Conservation (phyloP, 345 rosid genomes). For the Carallia brachiata region DNA sequence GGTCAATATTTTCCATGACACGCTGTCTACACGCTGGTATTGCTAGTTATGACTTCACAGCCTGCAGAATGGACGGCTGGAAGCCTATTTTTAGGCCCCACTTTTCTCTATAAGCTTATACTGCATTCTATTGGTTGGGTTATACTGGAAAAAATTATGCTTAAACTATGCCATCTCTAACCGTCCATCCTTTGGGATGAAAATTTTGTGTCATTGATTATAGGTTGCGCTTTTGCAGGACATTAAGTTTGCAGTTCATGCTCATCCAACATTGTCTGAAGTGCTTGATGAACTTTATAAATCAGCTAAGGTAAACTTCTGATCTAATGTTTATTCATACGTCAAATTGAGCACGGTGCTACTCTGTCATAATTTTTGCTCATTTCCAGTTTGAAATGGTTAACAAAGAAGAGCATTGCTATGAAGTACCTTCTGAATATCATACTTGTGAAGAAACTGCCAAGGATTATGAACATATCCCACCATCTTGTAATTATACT, state of each 20-base stretch:
- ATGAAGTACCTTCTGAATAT: neutral
- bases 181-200: neutral
- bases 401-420: neutral
- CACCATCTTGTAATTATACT: no score
- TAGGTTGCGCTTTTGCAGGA: conserved; percentile 50
- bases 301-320: conserved; percentile 79
- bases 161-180: no score
- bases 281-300: conserved; percentile 95
- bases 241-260: conserved; percentile 88
- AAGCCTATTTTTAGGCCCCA: neutral
- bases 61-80: neutral
- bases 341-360: neutral
- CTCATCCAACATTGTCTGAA: conserved; percentile 97
- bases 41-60: neutral
- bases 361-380: neutral
- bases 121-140: neutral
- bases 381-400: neutral
- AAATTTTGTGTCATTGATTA: neutral
- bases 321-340: neutral
- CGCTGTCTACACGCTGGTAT: neutral
- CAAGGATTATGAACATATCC: neutral
- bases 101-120: neutral
- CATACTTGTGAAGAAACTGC: neutral
- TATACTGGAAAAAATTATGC: neutral
- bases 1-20: conserved; percentile 5